Evolutionary conservation across 2,329 filamentous ascomycete species (phyloP).

Genomic region (Pseudogymnoascus sp.): DNA sequence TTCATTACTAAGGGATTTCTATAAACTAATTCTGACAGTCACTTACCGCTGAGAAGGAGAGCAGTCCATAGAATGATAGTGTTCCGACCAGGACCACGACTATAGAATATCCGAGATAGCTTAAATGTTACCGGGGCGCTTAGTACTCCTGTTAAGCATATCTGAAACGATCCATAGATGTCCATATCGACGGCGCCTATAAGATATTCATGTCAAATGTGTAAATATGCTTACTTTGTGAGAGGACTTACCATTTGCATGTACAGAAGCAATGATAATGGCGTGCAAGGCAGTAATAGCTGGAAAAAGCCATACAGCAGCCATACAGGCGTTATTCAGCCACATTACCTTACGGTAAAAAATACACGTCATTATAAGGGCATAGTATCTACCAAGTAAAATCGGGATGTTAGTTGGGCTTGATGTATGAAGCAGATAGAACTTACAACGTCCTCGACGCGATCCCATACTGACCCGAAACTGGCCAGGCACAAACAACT

Average conservation of each 20-base stretch:
- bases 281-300: constrained; percentile 56
- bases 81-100: constrained; percentile 51
- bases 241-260: constrained; percentile 45
- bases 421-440: not conserved
- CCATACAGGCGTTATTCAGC: constrained; percentile 54
- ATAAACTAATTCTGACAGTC: not conserved
- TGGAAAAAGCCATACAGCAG: constrained; percentile 53
- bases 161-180: constrained; percentile 58
- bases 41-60: constrained; percentile 48
- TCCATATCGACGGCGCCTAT: constrained; percentile 59
- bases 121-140: constrained; percentile 54
- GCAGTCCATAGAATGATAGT: constrained; percentile 59
- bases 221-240: constrained; percentile 19
- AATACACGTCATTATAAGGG: constrained; percentile 53
- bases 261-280: constrained; percentile 50
- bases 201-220: not conserved
- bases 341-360: constrained; percentile 53
- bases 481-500: constrained; percentile 48
- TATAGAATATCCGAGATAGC: constrained; percentile 55
- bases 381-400: constrained; percentile 46
- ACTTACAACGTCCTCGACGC: constrained; percentile 38
- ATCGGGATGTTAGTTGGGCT: not conserved
- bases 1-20: not conserved
- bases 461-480: constrained; percentile 48
- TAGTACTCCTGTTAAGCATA: constrained; percentile 57